These are phyloP conservation scores for Chrysoporthe puriensis DNA, from an alignment of 2,329 filamentous ascomycete genomes.

Conservation along the genomic window DNA sequence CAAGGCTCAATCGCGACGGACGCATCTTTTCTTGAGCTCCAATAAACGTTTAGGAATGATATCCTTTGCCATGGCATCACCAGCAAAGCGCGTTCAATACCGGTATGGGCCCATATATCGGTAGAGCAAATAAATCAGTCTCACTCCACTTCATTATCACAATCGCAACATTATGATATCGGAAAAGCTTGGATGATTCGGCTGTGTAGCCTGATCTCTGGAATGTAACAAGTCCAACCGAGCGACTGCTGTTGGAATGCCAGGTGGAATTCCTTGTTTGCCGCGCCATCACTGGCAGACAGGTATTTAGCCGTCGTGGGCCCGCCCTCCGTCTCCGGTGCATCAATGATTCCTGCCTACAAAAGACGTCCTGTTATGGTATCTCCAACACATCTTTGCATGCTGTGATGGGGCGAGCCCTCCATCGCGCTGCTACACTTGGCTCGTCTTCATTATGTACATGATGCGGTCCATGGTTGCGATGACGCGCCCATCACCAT, in stretches of 20 bases:
- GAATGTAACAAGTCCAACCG: not conserved
- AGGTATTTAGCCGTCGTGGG: not conserved
- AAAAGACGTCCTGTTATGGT: slow-evolving; percentile 8
- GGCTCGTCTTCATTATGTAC: not conserved
- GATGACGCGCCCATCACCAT: not conserved
- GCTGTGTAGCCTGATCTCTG: not conserved
- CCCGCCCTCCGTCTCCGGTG: not conserved
- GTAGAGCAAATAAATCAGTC: not conserved
- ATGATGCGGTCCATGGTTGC: not conserved
- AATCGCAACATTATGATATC: not conserved
- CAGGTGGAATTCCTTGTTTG: not conserved
- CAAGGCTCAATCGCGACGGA: too few relatives aligned
- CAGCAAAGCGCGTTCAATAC: too few relatives aligned
- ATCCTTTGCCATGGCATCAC: not conserved
- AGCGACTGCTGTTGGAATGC: not conserved
- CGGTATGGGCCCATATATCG: too few relatives aligned
- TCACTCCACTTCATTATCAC: not conserved
- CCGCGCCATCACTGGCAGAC: not conserved
- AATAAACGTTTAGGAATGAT: not conserved
- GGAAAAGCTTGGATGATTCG: not conserved
- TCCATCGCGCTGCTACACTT: not conserved
- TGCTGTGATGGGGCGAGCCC: not conserved
- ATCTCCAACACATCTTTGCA: slow-evolving; percentile 2
- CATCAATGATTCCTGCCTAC: not conserved
- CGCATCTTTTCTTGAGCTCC: too few relatives aligned